phyloP scores from a whole-genome alignment of 805 yeast species.

The Candida anglica region DNA sequence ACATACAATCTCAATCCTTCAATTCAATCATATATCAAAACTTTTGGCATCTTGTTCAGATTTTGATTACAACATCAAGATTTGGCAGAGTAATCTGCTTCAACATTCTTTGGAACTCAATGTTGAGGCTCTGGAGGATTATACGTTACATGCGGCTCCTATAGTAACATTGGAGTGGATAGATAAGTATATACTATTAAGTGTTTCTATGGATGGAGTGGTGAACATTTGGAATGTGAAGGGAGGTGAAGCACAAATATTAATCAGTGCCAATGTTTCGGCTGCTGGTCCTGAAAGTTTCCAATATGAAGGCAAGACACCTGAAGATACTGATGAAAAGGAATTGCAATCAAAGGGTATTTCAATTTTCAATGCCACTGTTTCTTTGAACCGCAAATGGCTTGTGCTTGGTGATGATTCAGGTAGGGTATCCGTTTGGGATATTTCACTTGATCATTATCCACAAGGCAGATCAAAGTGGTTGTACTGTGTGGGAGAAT shows the following conservation, averaged over 20 bases:
- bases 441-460: slow-evolving; percentile 19
- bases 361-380: slow-evolving; percentile 44
- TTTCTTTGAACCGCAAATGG: slow-evolving; percentile 47
- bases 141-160: slow-evolving; percentile 51
- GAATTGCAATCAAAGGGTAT: slow-evolving; percentile 3
- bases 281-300: not conserved
- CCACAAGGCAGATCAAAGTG: slow-evolving; percentile 2
- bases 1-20: slow-evolving; percentile 51
- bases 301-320: not conserved
- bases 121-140: slow-evolving; percentile 8
- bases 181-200: slow-evolving; percentile 26
- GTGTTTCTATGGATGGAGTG: slow-evolving; percentile 69
- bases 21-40: slow-evolving; percentile 49
- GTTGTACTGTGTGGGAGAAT: slow-evolving; percentile 25
- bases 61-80: slow-evolving; percentile 58
- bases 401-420: slow-evolving; percentile 65
- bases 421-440: slow-evolving; percentile 57
- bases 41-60: slow-evolving; percentile 74
- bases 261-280: slow-evolving; percentile 26
- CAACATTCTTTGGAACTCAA: slow-evolving; percentile 42
- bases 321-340: slow-evolving; percentile 5
- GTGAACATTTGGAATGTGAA: slow-evolving; percentile 63
- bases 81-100: slow-evolving; percentile 69
- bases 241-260: slow-evolving; percentile 34
- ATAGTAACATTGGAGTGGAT: slow-evolving; percentile 58